These are phyloP conservation scores for Myxozyma neotropica DNA, from an alignment of 805 yeast genomes.

Conservation along the genomic window DNA sequence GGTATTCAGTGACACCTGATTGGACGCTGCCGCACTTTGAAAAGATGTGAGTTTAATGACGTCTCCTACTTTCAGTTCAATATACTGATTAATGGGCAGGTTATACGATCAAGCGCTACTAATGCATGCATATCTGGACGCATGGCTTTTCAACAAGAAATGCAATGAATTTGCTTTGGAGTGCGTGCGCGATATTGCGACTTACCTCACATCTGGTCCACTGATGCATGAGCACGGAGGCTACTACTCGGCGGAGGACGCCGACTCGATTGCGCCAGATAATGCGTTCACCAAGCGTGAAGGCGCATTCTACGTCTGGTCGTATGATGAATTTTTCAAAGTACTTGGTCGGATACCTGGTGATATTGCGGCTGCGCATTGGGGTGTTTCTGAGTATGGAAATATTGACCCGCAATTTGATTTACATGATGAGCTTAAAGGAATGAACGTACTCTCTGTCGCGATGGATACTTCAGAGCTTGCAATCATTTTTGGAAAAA, in stretches of 20 bases:
- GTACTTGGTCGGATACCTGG: slow-evolving; percentile 35
- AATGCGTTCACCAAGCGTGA: slow-evolving; percentile 33
- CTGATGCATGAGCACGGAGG: slow-evolving; percentile 37
- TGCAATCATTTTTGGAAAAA: slow-evolving; percentile 42
- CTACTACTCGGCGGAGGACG: slow-evolving; percentile 44
- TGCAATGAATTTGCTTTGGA: slow-evolving; percentile 31
- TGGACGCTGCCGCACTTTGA: slow-evolving; percentile 49
- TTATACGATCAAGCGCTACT: slow-evolving; percentile 45
- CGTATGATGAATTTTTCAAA: slow-evolving; percentile 40
- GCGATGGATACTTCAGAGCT: slow-evolving; percentile 37
- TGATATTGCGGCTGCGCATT: slow-evolving; percentile 42
- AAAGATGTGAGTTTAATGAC: too few species aligned
- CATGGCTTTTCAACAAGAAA: slow-evolving; percentile 34
- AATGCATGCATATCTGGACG: slow-evolving; percentile 42
- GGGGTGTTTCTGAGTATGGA: slow-evolving; percentile 44
- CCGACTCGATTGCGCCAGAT: slow-evolving; percentile 40
- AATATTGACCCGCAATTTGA: slow-evolving; percentile 44
- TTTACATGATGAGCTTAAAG: slow-evolving; percentile 39
- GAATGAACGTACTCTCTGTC: slow-evolving; percentile 43
- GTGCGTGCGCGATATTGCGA: slow-evolving; percentile 36
- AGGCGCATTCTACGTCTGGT: slow-evolving; percentile 46
- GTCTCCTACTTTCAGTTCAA: too few species aligned
- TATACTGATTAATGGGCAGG: too few species aligned
- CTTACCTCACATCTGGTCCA: slow-evolving; percentile 36
- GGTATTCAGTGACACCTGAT: slow-evolving; percentile 46